Base-by-base conservation (phyloP, 1,284 basidiomycete species). In the Cutaneotrichosporon cutaneum region DNA sequence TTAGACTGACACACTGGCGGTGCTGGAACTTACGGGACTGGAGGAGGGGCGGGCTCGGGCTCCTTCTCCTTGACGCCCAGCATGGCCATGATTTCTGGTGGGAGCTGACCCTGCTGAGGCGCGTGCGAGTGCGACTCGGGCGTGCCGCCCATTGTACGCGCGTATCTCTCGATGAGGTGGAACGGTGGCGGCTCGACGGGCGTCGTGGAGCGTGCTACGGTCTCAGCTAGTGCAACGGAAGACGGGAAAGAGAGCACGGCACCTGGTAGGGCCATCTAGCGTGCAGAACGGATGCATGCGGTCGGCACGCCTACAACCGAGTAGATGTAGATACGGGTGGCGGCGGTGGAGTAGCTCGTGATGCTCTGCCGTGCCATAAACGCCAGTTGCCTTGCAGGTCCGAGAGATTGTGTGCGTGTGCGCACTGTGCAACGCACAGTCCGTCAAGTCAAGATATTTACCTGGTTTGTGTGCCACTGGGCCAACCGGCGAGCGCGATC, bases 81-180 rank as follows among this genome's bases (percentile, higher is more conserved):
- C 54, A 78, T 60, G 58, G 74, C 73, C 60, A 70, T 70, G 42
- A 78, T 73, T 59, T 75, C 73, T 4, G 74, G 71, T 36, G 76
- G 76, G 24, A 78, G 60, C 52, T 62, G 62, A 13, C 63, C 65
- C 48, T n/a, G 62, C 42, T 39, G 58, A 32, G 44, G 52, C 26
- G 42, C 21, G 11, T 22, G 54, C 11, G 48, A 53, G 14, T 42
- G 35, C 26, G 44, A 26, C n/a, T 52, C 33, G 48, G 27, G 47
- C 44, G 18, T 50, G 21, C 45, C 39, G 4, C 16, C 33, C 18
- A 51, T 39, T 14, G n/a, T 18, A 10, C 30, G 44, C 11, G 53
- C 56, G 59, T 62, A 67, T 26, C 56, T 52, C 32, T 61, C 63
- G 30, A 64, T 47, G 26, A 67, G 33, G 58, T 67, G 66, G 27